Percentiles rank a stretch among this genome's conserved stretches.
These are phyloP conservation scores for Podospora pseudopauciseta DNA, from an alignment of 495 filamentous ascomycete genomes.

Conservation along the genomic window DNA sequence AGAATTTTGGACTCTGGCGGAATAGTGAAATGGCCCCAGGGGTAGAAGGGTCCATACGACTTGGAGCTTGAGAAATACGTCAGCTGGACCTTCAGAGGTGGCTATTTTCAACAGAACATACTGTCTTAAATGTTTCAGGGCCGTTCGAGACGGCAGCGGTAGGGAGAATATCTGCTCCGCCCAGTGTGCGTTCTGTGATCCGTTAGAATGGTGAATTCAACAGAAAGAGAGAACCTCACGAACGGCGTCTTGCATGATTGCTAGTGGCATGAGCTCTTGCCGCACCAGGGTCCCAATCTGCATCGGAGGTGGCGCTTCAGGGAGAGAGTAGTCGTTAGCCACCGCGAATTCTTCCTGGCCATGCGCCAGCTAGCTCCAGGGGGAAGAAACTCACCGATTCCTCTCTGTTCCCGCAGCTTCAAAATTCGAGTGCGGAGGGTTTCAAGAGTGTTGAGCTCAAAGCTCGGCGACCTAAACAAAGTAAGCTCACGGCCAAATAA, in stretches of 20 bases:
- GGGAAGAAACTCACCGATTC: conserved; percentile 37
- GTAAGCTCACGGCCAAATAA: conserved; percentile 11
- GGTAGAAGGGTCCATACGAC: conserved; percentile 39
- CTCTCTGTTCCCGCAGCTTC: conserved; percentile 42
- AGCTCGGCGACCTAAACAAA: conserved; percentile 44
- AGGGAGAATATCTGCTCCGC: conserved; percentile 56
- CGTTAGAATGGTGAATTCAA: conserved; percentile 1
- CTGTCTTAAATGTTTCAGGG: conserved; percentile 40
- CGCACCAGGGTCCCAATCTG: conserved; percentile 30
- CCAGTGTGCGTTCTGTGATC: conserved; percentile 37
- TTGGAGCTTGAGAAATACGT: conserved; percentile 24
- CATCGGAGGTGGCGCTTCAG: conserved; percentile 28
- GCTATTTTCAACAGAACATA: conserved; percentile 7
- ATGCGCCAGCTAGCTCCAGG: neutral
- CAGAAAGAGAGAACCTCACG: conserved; percentile 4
- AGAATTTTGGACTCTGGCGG: conserved; percentile 46
- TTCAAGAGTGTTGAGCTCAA: conserved; percentile 51
- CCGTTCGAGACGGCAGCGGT: conserved; percentile 47
- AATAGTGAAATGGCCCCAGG: conserved; percentile 41
- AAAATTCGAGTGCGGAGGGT: conserved; percentile 44
- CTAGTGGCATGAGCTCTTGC: conserved; percentile 28
- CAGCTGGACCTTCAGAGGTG: neutral
- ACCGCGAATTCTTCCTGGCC: neutral
- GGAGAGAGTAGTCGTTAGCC: neutral
- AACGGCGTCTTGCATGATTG: conserved; percentile 31